These are phyloP conservation scores for Penicillium odoratum DNA, from an alignment of 495 filamentous ascomycete genomes.

Conservation along the genomic window DNA sequence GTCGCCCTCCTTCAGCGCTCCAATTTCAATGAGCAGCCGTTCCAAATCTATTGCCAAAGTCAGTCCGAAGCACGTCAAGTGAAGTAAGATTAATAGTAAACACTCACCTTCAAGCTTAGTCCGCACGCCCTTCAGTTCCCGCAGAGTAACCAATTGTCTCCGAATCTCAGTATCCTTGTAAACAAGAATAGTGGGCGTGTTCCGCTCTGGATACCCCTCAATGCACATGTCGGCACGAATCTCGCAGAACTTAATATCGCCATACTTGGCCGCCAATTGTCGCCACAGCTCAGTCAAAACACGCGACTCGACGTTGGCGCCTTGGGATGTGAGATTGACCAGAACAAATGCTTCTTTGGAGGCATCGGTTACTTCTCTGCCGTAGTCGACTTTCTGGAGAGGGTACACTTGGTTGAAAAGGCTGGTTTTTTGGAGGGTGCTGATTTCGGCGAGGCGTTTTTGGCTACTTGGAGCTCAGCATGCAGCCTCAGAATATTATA, in stretches of 20 bases:
- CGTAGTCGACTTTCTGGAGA: slow-evolving; percentile 90
- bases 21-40: slow-evolving; percentile 74
- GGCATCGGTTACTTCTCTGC: slow-evolving; percentile 87
- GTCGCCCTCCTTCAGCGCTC: slow-evolving; percentile 74
- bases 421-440: slow-evolving; percentile 67
- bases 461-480: slow-evolving; percentile 49
- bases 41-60: slow-evolving; percentile 56
- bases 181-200: slow-evolving; percentile 90
- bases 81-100: background rate
- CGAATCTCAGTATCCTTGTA: slow-evolving; percentile 91
- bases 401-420: slow-evolving; percentile 89
- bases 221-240: slow-evolving; percentile 92
- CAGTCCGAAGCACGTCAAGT: background rate
- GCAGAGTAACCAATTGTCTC: slow-evolving; percentile 83
- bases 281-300: slow-evolving; percentile 86
- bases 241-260: slow-evolving; percentile 97
- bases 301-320: slow-evolving; percentile 79
- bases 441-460: slow-evolving; percentile 79
- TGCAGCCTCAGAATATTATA: background rate
- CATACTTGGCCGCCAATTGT: slow-evolving; percentile 75
- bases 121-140: slow-evolving; percentile 67
- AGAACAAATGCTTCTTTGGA: slow-evolving; percentile 72
- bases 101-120: slow-evolving; percentile 63
- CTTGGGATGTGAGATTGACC: slow-evolving; percentile 81
- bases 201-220: slow-evolving; percentile 91